Evolutionary conservation across 169 alveolate species (phyloP), one percentile per base, ranked within the genome.

Genomic region (Cryptosporidium parvum): DNA sequence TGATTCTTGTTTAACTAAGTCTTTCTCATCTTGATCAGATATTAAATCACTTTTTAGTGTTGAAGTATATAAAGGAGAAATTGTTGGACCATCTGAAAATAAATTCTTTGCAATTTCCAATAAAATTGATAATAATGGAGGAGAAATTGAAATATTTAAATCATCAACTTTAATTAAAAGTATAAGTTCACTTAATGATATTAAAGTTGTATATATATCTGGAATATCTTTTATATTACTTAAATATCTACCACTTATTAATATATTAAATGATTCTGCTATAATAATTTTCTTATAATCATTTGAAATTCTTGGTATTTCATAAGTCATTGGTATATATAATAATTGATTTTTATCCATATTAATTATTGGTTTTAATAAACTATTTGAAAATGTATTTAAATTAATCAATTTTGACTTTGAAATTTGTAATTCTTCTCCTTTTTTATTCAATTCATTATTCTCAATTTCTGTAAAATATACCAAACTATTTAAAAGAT

Each of bases 1-100:
- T 14, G 31, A 18, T 35, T 73, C 72, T 35, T 73, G 37, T 10
- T 31, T 73, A n/a, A 53, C 42, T 29, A 48, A 9, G 4, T 12
- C 45, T n/a, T 68, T 14, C 18, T 58, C 44, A 18, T 21, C 70
- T n/a, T 56, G n/a, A 16, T 35, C 65, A 16, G 67, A 29, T n/a
- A n/a, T 8, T n/a, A 10, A 73, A 10, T 73, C 70, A 18, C 65
- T 26, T 21, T 73, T 59, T 39, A 73, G 4, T 7, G 58, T 59
- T 16, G 75, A 33, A n/a, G 89, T 80, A 62, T 62, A 80, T n/a
- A 80, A 44, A 29, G 89, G 89, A 44, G 89, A 80, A 26, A 80
- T 80, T 0, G 80, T 26, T 9, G 89, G 89, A 10, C 89, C 89
- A 39, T 80, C 89, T 5, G 59, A 37, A 62, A 80, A 80, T 2